phyloP scores from a whole-genome alignment of 108 stramenopile genomes.

The Aurantiochytrium sp. region DNA sequence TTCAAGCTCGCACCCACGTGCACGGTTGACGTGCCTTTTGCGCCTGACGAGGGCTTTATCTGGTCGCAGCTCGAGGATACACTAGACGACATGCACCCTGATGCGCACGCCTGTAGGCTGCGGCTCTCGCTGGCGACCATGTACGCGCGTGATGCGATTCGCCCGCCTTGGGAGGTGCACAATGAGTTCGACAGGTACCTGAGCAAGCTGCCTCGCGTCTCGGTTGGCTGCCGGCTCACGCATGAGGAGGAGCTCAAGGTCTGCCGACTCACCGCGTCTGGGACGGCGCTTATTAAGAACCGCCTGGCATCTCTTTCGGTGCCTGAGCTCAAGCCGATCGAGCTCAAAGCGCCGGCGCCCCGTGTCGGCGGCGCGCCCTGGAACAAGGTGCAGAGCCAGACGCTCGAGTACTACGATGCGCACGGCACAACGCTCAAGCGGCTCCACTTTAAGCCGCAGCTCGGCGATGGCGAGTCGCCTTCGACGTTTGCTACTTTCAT shows the following conservation, averaged over 20 bases:
- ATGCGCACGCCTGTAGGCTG: background rate
- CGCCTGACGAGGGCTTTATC: background rate
- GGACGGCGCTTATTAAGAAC: background rate
- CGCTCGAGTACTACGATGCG: background rate
- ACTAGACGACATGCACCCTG: constrained; percentile 12
- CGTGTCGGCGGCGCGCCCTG: background rate
- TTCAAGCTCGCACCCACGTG: background rate
- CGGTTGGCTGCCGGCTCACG: background rate
- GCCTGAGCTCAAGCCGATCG: background rate
- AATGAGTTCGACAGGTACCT: background rate
- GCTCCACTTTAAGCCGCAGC: background rate
- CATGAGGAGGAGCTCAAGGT: constrained; percentile 27
- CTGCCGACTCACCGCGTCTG: background rate
- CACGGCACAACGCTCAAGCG: constrained; percentile 11
- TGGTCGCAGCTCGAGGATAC: constrained; percentile 13
- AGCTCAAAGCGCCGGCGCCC: constrained; percentile 13
- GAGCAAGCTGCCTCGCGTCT: background rate
- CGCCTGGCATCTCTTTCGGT: background rate
- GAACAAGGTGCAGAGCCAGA: constrained; percentile 13
- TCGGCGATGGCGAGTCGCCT: background rate
- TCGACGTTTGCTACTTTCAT: background rate
- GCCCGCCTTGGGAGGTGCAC: constrained; percentile 14
- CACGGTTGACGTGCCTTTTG: constrained; percentile 11
- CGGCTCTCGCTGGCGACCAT: background rate
- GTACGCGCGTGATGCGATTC: background rate